Base-by-base conservation (phyloP, 306 rosid species). In the Corylus heterophylla region DNA sequence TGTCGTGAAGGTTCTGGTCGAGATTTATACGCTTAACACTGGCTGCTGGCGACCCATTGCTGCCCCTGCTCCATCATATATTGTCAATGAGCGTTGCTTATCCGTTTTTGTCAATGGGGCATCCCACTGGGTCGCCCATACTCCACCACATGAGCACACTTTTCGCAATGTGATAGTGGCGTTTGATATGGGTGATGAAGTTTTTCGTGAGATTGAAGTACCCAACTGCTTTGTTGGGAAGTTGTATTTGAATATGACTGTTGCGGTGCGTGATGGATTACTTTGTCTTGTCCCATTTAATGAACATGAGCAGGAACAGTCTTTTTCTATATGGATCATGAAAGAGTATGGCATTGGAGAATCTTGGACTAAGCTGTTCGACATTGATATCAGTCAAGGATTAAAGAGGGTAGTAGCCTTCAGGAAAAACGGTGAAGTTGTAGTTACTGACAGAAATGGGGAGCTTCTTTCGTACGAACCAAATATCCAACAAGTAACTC, bases 341-440 rank as follows among this genome's bases (percentile, higher is more conserved):
- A 63, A 44, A 22, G 59, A 74, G 50, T 80, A 74, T 80, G 52
- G 79, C 7, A 68, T 52, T 5, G 78, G 31, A 7, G 69, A 74
- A 4, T 80, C 79, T 51, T 80, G 83, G 83, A 66, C 25, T 37
- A 80, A 74, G 74, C 68, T 42, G 8, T 54, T 64, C 56, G 12
- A 31, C 20, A 14, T 80, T 22, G 69, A 54, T 39, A 3, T 44
- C 4, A 16, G 25, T 16, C 37, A 9, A 8, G 11, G 39, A 48
- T 20, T 80, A 5, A 4, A 22, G 13, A 47, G 9, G 58, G 42
- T 80, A 8, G 35, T 80, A 77, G 75, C 58, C 0, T 74, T 22
- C 12, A 52, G 49, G 49, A 44, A 42, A 14, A 80, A 64, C 18
- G 78, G 59, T 3, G 78, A 66, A 39, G 71, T 66, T 66, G 14